These are phyloP conservation scores for Zygosaccharomyces kombuchaensis DNA, from an alignment of 805 yeast species.

Conservation along the genomic window DNA sequence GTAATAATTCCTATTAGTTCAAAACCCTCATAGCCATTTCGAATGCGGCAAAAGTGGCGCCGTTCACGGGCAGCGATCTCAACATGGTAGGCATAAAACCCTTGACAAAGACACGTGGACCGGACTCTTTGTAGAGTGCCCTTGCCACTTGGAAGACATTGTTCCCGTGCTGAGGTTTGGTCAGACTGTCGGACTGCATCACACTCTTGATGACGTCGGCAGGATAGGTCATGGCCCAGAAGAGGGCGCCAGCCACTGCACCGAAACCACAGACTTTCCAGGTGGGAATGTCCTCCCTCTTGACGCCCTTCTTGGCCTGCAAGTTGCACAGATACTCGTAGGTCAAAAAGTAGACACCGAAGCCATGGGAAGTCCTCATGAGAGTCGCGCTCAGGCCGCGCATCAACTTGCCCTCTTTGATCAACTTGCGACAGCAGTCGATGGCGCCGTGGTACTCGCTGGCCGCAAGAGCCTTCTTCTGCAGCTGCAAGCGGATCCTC, in stretches of 20 bases:
- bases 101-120: constrained; percentile 74
- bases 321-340: constrained; percentile 81
- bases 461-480: constrained; percentile 36
- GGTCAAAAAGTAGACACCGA: constrained; percentile 83
- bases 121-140: constrained; percentile 52
- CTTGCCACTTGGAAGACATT: constrained; percentile 52
- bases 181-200: constrained; percentile 50
- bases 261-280: constrained; percentile 86
- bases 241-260: constrained; percentile 81
- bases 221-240: constrained; percentile 86
- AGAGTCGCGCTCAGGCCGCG: constrained; percentile 82
- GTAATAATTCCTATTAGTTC: neutral
- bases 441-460: constrained; percentile 53
- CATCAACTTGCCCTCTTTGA: constrained; percentile 56
- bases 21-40: constrained; percentile 77
- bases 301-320: constrained; percentile 37
- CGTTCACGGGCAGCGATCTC: constrained; percentile 98
- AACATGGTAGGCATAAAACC: constrained; percentile 90
- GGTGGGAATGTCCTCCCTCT: constrained; percentile 73
- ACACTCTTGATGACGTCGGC: constrained; percentile 87
- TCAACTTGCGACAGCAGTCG: constrained; percentile 45
- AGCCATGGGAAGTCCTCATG: constrained; percentile 79
- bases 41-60: constrained; percentile 92
- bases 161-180: constrained; percentile 51
- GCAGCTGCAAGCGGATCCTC: constrained; percentile 85